phyloP scores from a whole-genome alignment of 129 eudicot species.

The Glebionis coronaria region DNA sequence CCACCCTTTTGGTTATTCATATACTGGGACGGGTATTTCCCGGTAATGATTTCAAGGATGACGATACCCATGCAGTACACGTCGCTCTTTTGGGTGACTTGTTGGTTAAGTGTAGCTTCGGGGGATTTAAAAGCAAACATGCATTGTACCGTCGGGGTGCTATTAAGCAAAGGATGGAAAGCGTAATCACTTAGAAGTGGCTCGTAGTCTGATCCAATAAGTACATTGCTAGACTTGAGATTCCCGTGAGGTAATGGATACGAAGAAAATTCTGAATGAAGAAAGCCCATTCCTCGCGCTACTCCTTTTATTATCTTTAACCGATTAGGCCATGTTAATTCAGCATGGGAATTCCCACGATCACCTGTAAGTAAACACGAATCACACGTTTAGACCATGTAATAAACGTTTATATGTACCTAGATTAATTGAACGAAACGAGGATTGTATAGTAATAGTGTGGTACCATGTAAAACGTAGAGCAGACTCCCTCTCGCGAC shows the following conservation, averaged over 20 bases:
- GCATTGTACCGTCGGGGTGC: conserved; percentile 47
- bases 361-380: conserved; percentile 47
- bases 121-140: conserved; percentile 76
- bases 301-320: conserved; percentile 74
- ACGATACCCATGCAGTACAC: conserved; percentile 80
- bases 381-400: background rate
- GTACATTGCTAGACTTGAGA: conserved; percentile 87
- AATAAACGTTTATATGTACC: background rate
- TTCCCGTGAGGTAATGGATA: conserved; percentile 83
- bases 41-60: conserved; percentile 75
- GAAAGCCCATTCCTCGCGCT: conserved; percentile 70
- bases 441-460: background rate
- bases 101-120: conserved; percentile 49
- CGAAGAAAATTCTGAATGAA: conserved; percentile 55
- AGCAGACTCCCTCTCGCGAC: conserved; percentile 77
- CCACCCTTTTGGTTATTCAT: conserved; percentile 71
- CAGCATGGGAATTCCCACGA: conserved; percentile 47
- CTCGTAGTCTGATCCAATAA: conserved; percentile 50
- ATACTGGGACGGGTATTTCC: conserved; percentile 86
- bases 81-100: conserved; percentile 56
- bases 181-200: conserved; percentile 89
- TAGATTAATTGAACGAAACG: background rate
- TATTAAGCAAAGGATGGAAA: conserved; percentile 47
- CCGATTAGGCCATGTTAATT: conserved; percentile 67
- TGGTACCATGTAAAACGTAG: conserved; percentile 67